A percentile compares a stretch with the other conserved stretches of the same genome.
Conservation (phyloP, 352 stramenopile species). For the Aphanomyces astaci region DNA sequence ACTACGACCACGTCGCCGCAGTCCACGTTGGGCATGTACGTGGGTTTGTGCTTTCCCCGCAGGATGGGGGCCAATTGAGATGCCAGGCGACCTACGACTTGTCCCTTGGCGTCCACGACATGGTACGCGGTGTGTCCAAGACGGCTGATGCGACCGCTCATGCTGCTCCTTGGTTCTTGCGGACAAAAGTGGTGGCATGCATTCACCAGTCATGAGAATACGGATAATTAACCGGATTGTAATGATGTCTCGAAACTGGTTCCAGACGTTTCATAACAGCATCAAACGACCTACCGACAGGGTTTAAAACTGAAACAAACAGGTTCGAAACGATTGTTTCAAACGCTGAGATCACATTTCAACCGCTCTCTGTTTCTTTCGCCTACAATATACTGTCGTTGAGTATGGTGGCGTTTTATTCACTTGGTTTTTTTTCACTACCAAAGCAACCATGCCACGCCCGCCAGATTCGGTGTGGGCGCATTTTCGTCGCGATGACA, state of each 20-base stretch:
- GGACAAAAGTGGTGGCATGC: constrained; percentile 4
- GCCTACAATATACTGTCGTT: not conserved
- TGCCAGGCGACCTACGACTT: constrained; percentile 94
- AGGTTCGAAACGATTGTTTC: not conserved
- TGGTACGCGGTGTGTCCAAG: constrained; percentile 79
- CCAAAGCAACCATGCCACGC: constrained; percentile 37
- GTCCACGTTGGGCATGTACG: constrained; percentile 95
- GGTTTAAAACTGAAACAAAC: not conserved
- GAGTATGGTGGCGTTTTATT: constrained; percentile 1
- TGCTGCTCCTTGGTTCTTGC: not conserved
- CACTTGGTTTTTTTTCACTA: not conserved
- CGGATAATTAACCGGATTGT: constrained; percentile 1
- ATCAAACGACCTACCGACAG: too few species aligned
- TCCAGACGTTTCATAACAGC: not conserved
- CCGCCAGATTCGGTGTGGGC: constrained; percentile 46
- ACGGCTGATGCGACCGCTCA: constrained; percentile 22
- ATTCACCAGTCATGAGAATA: constrained; percentile 1
- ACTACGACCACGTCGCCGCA: constrained; percentile 98
- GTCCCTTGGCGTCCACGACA: constrained; percentile 92
- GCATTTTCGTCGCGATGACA: constrained; percentile 50
- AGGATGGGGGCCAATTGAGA: constrained; percentile 94
- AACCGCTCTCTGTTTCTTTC: not conserved
- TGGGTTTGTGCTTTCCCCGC: constrained; percentile 98
- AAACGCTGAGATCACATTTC: not conserved
- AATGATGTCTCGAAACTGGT: not conserved